A percentile compares a stretch with the other conserved stretches of the same genome.
These are phyloP conservation scores for Babesia divergens DNA, from an alignment of 169 alveolate species.

Conservation along the genomic window DNA sequence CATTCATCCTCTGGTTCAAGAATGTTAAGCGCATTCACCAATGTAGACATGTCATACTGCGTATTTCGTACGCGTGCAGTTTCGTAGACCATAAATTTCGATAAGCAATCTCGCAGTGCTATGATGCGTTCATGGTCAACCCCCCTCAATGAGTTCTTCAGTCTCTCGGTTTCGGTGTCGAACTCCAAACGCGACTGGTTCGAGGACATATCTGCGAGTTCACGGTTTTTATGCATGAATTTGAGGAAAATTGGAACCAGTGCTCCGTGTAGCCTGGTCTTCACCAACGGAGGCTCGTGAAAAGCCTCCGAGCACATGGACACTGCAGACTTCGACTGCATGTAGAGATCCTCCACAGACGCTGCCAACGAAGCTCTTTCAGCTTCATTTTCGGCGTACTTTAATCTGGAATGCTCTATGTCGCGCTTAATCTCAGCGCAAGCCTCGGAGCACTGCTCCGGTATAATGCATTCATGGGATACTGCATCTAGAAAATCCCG, in stretches of 20 bases:
- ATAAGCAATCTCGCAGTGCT: slow-evolving; percentile 21
- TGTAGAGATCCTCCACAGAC: slow-evolving; percentile 33
- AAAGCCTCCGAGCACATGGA: slow-evolving; percentile 44
- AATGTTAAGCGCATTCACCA: slow-evolving; percentile 22
- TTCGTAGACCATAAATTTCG: slow-evolving; percentile 55
- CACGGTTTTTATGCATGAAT: slow-evolving; percentile 22
- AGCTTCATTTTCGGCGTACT: slow-evolving; percentile 13
- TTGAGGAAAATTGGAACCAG: slow-evolving; percentile 41
- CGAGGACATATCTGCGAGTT: not conserved
- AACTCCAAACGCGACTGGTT: not conserved
- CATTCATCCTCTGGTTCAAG: slow-evolving; percentile 27
- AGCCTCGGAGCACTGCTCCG: not conserved
- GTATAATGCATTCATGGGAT: slow-evolving; percentile 38
- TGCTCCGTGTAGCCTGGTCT: slow-evolving; percentile 42
- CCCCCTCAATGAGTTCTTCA: not conserved
- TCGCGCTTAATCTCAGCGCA: not conserved
- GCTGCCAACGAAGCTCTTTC: slow-evolving; percentile 6
- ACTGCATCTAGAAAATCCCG: slow-evolving; percentile 55
- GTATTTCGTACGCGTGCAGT: slow-evolving; percentile 45
- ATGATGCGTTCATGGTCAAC: slow-evolving; percentile 10
- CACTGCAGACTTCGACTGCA: slow-evolving; percentile 44
- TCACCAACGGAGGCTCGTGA: slow-evolving; percentile 59
- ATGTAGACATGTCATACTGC: slow-evolving; percentile 44
- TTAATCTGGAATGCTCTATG: not conserved
- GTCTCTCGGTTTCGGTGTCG: not conserved